Evolutionary conservation across 2,329 filamentous ascomycete species (phyloP).

Genomic region (Whalleya microplaca): DNA sequence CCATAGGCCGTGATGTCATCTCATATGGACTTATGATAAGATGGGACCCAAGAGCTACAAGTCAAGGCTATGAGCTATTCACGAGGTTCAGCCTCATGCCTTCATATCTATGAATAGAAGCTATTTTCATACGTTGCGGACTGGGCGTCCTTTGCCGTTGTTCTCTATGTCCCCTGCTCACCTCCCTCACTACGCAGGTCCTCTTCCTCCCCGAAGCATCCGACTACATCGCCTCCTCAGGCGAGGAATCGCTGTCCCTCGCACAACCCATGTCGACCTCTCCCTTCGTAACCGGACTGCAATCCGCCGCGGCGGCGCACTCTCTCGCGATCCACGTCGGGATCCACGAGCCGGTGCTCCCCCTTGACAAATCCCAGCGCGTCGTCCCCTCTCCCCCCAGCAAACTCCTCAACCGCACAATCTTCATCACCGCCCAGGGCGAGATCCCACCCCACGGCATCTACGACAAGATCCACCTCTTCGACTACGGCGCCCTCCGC

Average conservation of each 20-base stretch:
- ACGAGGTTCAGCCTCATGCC: background rate
- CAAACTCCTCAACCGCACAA: slow-evolving; percentile 55
- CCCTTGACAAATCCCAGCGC: slow-evolving; percentile 22
- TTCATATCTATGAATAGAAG: background rate
- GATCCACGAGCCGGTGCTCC: slow-evolving; percentile 72
- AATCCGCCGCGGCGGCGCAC: slow-evolving; percentile 65
- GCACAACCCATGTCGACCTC: slow-evolving; percentile 68
- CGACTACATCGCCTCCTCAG: slow-evolving; percentile 79
- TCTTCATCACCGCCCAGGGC: slow-evolving; percentile 55
- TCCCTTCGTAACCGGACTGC: slow-evolving; percentile 77
- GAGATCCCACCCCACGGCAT: slow-evolving; percentile 43
- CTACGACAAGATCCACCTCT: slow-evolving; percentile 92
- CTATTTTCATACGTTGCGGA: background rate
- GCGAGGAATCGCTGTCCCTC: slow-evolving; percentile 70
- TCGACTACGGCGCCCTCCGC: slow-evolving; percentile 64
- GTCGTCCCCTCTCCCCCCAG: slow-evolving; percentile 3
- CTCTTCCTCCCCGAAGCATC: slow-evolving; percentile 92
- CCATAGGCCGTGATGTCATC: background rate
- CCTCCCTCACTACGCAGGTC: slow-evolving; percentile 50
- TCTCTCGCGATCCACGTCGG: slow-evolving; percentile 80
- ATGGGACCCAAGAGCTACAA: background rate
- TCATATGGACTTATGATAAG: background rate
- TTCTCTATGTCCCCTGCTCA: slow-evolving; percentile 11
- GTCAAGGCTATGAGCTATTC: background rate
- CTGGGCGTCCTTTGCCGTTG: background rate